Evolutionary conservation across 2,329 filamentous ascomycete genomes (phyloP), one percentile per base, ranked within the genome.

Genomic region (Fusarium sp.): DNA sequence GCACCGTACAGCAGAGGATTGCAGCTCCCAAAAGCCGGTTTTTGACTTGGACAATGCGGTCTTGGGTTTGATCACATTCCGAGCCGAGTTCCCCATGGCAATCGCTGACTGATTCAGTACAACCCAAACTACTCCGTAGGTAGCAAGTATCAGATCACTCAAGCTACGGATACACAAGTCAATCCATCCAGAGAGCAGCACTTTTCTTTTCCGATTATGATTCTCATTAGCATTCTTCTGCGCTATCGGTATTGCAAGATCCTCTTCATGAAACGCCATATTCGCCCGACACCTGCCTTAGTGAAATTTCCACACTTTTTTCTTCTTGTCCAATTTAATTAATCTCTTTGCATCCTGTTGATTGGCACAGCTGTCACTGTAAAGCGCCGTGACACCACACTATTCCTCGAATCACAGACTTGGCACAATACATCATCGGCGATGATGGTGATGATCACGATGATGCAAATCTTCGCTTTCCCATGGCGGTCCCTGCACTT

Each of bases 251-350:
- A 43, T 46, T 61, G n/a, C 44, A 28, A 45, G 58, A 54, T 64
- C 59, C 39, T 32, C 37, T 58, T 51, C 51, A 51, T 50, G 26
- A 67, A 72, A 73, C 70, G 70, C 70, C 70, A 65, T 65, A 48
- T 71, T 71, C 70, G 65, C 70, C 62, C 44, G 54, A 52, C 37
- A 59, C 56, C 70, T 52, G 51, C 37, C 39, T 26, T 24, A 26
- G 35, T 22, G 26, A 46, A 62, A 28, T 37, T 17, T 24, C 35
- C 39, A 19, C 14, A 5, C 28, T 11, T 30, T 44, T 32, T 56
- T 40, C n/a, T 37, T 40, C 19, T 22, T 22, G 15, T 20, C n/a
- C 47, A 48, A 20, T 47, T 54, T 35, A 35, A 35, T 50, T 35
- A 35, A 35, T 35, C 8, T 35, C 7, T 37, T 28, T 15, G 32